phyloP scores from a whole-genome alignment of 495 filamentous ascomycete genomes.

The Melanomma pulvis-pyrius region DNA sequence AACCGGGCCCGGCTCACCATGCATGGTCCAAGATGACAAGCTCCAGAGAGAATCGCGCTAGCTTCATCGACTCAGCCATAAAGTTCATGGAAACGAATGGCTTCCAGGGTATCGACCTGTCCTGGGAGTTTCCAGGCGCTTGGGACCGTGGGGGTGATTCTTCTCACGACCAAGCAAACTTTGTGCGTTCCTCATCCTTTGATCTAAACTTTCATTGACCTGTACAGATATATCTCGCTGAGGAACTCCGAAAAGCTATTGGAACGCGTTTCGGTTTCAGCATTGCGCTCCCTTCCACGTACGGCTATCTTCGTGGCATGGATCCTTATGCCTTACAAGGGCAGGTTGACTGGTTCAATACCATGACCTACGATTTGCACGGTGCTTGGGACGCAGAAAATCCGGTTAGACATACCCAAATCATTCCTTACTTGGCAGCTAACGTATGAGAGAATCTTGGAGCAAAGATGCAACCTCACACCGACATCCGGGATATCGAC shows the following conservation, averaged over 20 bases:
- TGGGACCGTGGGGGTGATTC: slow-evolving; percentile 44
- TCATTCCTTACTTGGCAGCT: slow-evolving; percentile 9
- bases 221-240: slow-evolving; percentile 40
- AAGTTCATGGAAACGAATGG: slow-evolving; percentile 53
- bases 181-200: slow-evolving; percentile 29
- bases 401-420: background rate
- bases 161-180: slow-evolving; percentile 49
- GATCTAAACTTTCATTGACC: background rate
- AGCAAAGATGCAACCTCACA: slow-evolving; percentile 40
- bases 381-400: slow-evolving; percentile 41
- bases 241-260: slow-evolving; percentile 48
- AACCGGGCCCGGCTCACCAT: background rate
- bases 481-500: slow-evolving; percentile 48
- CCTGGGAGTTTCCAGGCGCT: slow-evolving; percentile 60
- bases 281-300: slow-evolving; percentile 44
- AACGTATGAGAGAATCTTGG: slow-evolving; percentile 27
- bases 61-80: slow-evolving; percentile 51
- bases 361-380: slow-evolving; percentile 56
- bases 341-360: slow-evolving; percentile 54
- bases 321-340: slow-evolving; percentile 48
- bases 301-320: slow-evolving; percentile 52
- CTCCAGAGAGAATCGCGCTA: slow-evolving; percentile 39
- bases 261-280: slow-evolving; percentile 47
- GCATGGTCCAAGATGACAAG: slow-evolving; percentile 10
- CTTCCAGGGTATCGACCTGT: slow-evolving; percentile 61